Evolutionary conservation across 2,329 filamentous ascomycete species (phyloP).

Genomic region (Sporothrix sp.): DNA sequence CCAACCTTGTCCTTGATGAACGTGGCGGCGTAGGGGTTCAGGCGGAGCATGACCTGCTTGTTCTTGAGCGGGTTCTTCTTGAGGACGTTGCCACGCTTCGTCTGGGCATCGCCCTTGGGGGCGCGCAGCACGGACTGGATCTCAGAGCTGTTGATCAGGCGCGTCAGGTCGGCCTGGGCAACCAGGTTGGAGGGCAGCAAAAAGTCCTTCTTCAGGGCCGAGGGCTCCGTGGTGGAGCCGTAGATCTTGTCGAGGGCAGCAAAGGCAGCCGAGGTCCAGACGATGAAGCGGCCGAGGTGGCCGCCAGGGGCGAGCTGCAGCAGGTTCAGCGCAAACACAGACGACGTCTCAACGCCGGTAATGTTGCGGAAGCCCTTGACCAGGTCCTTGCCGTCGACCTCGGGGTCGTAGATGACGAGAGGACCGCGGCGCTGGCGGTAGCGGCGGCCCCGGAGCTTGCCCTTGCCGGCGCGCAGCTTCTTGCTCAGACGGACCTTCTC

Average conservation of each 20-base stretch:
- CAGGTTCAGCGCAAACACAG: slow-evolving; percentile 91
- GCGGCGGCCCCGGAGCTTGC: slow-evolving; percentile 93
- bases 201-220: slow-evolving; percentile 98
- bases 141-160: slow-evolving; percentile 98
- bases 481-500: slow-evolving; percentile 93
- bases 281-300: slow-evolving; percentile 96
- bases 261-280: slow-evolving; percentile 98
- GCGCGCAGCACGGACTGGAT: slow-evolving; percentile 91
- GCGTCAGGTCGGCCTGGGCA: slow-evolving; percentile 87
- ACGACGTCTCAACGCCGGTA: slow-evolving; percentile 91
- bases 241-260: slow-evolving; percentile 95
- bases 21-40: slow-evolving; percentile 93
- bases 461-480: slow-evolving; percentile 97
- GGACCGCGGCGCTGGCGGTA: slow-evolving; percentile 96
- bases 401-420: slow-evolving; percentile 94
- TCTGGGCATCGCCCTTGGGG: slow-evolving; percentile 79
- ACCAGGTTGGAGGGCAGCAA: slow-evolving; percentile 87
- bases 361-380: slow-evolving; percentile 97
- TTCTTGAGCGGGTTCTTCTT: slow-evolving; percentile 99
- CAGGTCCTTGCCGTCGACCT: slow-evolving; percentile 89
- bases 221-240: slow-evolving; percentile 81
- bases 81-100: slow-evolving; percentile 85
- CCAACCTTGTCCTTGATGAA: slow-evolving; percentile 83
- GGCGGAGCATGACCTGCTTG: slow-evolving; percentile 95
- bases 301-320: slow-evolving; percentile 98